A percentile compares a stretch with the other conserved stretches of the same genome.
These are phyloP conservation scores for Rhododendron ovatum DNA, from an alignment of 148 eudicot species.

Conservation along the genomic window DNA sequence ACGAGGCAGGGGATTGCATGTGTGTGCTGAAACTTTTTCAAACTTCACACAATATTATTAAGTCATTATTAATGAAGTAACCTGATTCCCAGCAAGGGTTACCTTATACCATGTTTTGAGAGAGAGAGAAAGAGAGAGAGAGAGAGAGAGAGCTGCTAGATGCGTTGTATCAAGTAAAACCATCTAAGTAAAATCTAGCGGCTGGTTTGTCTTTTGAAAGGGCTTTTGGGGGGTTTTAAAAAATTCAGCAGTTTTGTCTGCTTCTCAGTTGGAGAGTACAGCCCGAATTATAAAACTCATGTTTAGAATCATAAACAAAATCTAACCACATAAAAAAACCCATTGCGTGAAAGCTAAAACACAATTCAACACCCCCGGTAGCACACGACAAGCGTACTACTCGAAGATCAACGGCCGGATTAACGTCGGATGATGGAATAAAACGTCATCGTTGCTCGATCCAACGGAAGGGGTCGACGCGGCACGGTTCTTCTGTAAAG, in stretches of 20 bases:
- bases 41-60: not conserved
- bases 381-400: not conserved
- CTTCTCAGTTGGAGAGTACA: not conserved
- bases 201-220: not conserved
- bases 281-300: not conserved
- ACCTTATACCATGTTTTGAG: not conserved
- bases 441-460: not conserved
- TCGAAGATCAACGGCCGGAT: not conserved
- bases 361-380: not conserved
- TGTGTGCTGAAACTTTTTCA: not conserved
- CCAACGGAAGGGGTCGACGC: not conserved
- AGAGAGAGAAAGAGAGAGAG: not conserved
- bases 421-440: not conserved
- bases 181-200: not conserved
- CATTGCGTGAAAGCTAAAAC: not conserved
- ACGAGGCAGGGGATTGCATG: not conserved
- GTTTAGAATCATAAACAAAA: not conserved
- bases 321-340: not conserved
- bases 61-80: not conserved
- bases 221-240: not conserved
- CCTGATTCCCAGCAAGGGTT: not conserved
- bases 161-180: not conserved
- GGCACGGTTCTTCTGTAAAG: not conserved
- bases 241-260: conserved; percentile 5
- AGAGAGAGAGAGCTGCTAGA: not conserved